Conservation (phyloP, 108 stramenopile genomes). For the Skeletonema tropicum region DNA sequence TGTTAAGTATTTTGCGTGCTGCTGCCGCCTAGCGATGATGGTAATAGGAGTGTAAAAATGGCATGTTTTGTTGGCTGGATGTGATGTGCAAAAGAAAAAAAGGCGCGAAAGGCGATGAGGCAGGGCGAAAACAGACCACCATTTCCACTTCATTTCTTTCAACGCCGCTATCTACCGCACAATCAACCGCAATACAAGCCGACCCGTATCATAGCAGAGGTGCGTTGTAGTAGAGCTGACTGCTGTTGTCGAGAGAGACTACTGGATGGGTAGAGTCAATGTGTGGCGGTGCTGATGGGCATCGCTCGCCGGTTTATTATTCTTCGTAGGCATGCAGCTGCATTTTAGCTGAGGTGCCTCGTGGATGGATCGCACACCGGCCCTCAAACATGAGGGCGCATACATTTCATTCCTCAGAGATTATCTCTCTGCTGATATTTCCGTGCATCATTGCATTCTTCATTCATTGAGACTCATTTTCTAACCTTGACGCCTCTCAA, state of each 20-base stretch:
- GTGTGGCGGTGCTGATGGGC: not conserved
- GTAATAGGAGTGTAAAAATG: too few relatives aligned
- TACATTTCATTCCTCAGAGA: not conserved
- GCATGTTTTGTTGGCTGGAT: not conserved
- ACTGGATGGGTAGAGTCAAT: not conserved
- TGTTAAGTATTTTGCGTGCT: not conserved
- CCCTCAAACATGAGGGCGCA: not conserved
- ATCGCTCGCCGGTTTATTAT: not conserved
- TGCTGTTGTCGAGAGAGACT: not conserved
- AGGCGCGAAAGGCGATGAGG: not conserved
- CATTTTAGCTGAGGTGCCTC: too few relatives aligned
- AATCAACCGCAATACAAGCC: not conserved
- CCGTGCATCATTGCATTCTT: not conserved
- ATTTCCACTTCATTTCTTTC: too few relatives aligned
- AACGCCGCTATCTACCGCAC: not conserved
- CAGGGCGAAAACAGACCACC: not conserved
- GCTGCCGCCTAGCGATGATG: not conserved
- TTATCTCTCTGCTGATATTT: not conserved
- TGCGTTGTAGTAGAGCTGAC: not conserved
- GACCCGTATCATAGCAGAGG: not conserved
- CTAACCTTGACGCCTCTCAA: not conserved
- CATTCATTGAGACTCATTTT: not conserved
- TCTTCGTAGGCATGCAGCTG: not conserved
- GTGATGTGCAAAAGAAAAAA: too few relatives aligned
- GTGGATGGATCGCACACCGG: not conserved